phyloP scores from a whole-genome alignment of 129 eudicot genomes.

The Centrapalus pauciflorus region DNA sequence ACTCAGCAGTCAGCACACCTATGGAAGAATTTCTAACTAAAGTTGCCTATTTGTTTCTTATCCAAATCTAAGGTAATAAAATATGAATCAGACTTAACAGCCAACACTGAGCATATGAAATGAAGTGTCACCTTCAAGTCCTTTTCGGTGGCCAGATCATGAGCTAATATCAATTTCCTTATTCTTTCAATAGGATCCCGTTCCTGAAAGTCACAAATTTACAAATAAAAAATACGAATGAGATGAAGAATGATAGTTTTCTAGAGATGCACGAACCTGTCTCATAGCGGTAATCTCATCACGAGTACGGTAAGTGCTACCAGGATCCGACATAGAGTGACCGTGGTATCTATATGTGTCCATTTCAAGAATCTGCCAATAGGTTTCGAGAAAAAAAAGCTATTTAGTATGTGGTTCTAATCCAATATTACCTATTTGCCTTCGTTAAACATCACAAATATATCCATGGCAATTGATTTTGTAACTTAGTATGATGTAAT shows the following conservation, averaged over 20 bases:
- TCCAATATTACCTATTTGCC: too few species aligned
- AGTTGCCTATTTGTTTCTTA: too few species aligned
- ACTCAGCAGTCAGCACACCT: too few species aligned
- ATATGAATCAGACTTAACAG: neutral
- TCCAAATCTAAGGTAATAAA: neutral
- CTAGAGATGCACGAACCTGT: constrained; percentile 37
- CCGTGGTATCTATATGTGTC: constrained; percentile 80
- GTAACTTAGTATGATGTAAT: too few species aligned
- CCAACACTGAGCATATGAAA: neutral
- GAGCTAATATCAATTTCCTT: constrained; percentile 51
- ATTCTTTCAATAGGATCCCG: constrained; percentile 80
- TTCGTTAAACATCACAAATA: too few species aligned
- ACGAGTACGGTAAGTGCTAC: constrained; percentile 80
- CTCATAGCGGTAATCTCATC: constrained; percentile 62
- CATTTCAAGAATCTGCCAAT: constrained; percentile 71
- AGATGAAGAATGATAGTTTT: neutral
- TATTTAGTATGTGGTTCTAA: too few species aligned
- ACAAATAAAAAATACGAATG: neutral
- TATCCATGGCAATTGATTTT: too few species aligned
- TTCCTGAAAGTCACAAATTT: constrained; percentile 36
- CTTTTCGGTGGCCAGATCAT: constrained; percentile 59
- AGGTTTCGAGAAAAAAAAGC: too few species aligned
- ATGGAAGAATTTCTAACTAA: too few species aligned
- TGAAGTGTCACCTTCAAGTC: constrained; percentile 51
- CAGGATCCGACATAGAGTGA: constrained; percentile 89